Evolutionary conservation across 768 basidiomycete genomes (phyloP), one percentile per base, ranked within the genome.

Genomic region (Naematelia aurantialba): DNA sequence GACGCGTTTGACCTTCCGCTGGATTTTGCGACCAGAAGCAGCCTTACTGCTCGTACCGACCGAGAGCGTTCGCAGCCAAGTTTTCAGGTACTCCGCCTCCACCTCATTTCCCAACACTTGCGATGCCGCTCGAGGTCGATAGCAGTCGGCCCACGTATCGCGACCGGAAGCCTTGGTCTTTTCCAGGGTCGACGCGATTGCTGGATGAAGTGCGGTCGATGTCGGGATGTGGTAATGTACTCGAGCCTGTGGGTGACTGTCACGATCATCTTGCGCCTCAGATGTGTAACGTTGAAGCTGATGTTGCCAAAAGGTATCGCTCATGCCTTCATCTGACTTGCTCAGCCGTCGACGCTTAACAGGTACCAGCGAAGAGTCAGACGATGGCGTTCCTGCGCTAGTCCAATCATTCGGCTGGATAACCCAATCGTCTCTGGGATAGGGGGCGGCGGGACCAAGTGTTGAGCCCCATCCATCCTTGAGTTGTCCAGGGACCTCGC

Each of bases 41-140:
- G 54, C 39, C 48, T 56, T 45, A 31, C 53, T 10, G 21, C 52
- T 26, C 22, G 55, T 39, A 8, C 74, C 73, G 13, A 78, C 61
- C 14, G 70, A 61, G 2, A 78, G 62, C 5, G 68, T 66, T 11
- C 51, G 44, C 1, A 78, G 61, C 77, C 77, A 78, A 22, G 75
- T 70, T 4, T 65, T 63, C 12, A 77, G 66, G 53, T 78, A 78
- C 1, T 58, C 55, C 11, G 76, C 67, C 56, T 76, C 75, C 4
- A 55, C 44, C 47, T 73, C 72, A 60, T 77, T 78, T 3, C 69
- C 71, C 8, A 78, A 61, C 2, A 77, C 72, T 52, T 78, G 64
- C 5, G 52, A 17, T 1, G 76, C 66, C 0, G 25, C 14, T 3
- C 47, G 53, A 3, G 77, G 77, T 47, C 66, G 62, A 54, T 72